A percentile compares a stretch with the other conserved stretches of the same genome.
Evolutionary conservation across 495 filamentous ascomycete species (phyloP).

Genomic region (Xylaria nigripes): DNA sequence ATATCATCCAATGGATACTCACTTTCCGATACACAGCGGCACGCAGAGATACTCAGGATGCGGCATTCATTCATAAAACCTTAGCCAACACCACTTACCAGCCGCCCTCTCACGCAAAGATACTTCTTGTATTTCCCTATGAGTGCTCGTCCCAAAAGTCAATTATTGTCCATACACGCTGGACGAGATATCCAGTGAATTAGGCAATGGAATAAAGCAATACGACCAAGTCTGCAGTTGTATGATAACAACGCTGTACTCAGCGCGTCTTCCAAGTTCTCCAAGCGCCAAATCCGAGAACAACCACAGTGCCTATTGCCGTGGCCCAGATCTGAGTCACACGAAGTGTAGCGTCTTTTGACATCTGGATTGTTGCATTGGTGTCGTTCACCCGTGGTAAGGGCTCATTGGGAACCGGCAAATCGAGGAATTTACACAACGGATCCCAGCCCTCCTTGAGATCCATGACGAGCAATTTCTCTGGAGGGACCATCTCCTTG

Average conservation of each 20-base stretch:
- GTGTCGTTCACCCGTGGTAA: conserved; percentile 35
- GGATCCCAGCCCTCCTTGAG: conserved; percentile 44
- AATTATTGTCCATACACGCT: too few relatives aligned
- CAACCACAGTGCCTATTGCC: not conserved
- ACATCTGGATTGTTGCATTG: conserved; percentile 1
- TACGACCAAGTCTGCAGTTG: too few relatives aligned
- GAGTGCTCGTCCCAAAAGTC: too few relatives aligned
- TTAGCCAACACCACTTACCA: too few relatives aligned
- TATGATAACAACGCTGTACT: not conserved
- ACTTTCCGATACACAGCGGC: not conserved
- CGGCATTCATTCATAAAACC: too few relatives aligned
- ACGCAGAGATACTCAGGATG: not conserved
- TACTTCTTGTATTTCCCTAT: too few relatives aligned
- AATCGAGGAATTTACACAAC: conserved; percentile 40
- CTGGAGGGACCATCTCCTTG: conserved; percentile 32
- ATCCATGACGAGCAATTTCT: conserved; percentile 39
- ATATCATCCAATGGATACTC: not conserved
- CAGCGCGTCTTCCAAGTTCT: conserved; percentile 5
- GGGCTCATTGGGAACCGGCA: conserved; percentile 31
- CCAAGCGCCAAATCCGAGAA: conserved; percentile 3
- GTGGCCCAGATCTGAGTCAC: conserved; percentile 5
- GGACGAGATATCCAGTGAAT: too few relatives aligned
- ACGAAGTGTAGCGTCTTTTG: not conserved
- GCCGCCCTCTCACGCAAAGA: too few relatives aligned
- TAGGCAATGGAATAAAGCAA: too few relatives aligned